A percentile compares a stretch with the other conserved stretches of the same genome.
Evolutionary conservation across 768 basidiomycete species (phyloP).

Genomic region (Fomitopsis serialis): DNA sequence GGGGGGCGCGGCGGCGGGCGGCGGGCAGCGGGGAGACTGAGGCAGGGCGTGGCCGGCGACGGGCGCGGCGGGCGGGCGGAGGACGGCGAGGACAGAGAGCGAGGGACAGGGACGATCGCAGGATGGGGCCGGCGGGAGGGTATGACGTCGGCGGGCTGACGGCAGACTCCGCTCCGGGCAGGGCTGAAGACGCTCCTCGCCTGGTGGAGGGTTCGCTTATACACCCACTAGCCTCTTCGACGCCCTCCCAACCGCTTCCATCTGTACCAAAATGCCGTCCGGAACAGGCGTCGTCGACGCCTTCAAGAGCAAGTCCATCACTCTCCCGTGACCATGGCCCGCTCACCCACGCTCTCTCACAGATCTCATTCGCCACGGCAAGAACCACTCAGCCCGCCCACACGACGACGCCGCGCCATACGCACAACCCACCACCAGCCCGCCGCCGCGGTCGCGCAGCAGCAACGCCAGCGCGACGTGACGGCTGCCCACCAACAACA

Average conservation of each 20-base stretch:
- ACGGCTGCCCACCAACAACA: slow-evolving; percentile 6
- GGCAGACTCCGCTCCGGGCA: not conserved
- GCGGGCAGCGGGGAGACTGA: not conserved
- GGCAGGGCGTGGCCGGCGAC: too few relatives aligned
- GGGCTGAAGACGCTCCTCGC: not conserved
- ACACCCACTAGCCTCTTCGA: not conserved
- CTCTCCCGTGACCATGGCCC: slow-evolving; percentile 3
- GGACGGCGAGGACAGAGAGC: not conserved
- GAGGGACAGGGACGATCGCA: not conserved
- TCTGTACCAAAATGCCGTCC: slow-evolving; percentile 44
- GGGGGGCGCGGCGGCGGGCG: too few relatives aligned
- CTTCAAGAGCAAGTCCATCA: slow-evolving; percentile 67
- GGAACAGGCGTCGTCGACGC: slow-evolving; percentile 69
- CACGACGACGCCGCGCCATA: slow-evolving; percentile 16
- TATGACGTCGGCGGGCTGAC: not conserved
- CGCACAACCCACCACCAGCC: slow-evolving; percentile 6
- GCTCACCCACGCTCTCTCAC: slow-evolving; percentile 9
- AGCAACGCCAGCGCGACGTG: slow-evolving; percentile 8
- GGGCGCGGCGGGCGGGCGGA: not conserved
- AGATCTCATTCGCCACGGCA: slow-evolving; percentile 54
- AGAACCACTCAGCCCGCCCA: slow-evolving; percentile 28
- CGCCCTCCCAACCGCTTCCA: not conserved
- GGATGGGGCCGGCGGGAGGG: not conserved
- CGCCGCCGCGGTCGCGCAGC: slow-evolving; percentile 3
- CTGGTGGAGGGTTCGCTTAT: not conserved